Conservation (phyloP, 345 rosid genomes). For the Dovyalis caffra region DNA sequence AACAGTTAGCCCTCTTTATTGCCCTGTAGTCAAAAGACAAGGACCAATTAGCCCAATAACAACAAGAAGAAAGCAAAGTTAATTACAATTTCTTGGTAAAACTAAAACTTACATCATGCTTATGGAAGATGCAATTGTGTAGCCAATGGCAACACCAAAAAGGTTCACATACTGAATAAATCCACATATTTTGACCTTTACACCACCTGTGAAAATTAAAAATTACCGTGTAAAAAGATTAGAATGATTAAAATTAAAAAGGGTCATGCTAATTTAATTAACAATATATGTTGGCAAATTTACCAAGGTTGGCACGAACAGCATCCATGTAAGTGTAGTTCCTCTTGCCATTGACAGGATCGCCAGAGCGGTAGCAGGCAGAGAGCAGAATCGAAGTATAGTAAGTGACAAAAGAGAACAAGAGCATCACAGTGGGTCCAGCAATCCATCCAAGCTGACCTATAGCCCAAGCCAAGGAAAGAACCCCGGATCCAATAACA, state of each 20-base stretch:
- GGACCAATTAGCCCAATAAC: background rate
- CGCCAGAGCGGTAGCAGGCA: constrained; percentile 67
- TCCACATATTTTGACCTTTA: constrained; percentile 64
- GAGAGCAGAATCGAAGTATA: constrained; percentile 61
- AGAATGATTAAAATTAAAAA: background rate
- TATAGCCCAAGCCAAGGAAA: constrained; percentile 69
- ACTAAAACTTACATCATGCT: constrained; percentile 55
- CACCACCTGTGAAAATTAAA: constrained; percentile 50
- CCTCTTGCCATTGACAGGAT: constrained; percentile 54
- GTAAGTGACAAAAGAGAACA: constrained; percentile 71
- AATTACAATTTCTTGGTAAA: background rate
- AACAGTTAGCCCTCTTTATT: constrained; percentile 56
- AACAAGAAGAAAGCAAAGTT: background rate
- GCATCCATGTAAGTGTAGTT: constrained; percentile 81
- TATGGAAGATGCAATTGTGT: constrained; percentile 78
- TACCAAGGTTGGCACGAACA: constrained; percentile 62
- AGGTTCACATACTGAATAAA: constrained; percentile 64
- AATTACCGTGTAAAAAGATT: background rate
- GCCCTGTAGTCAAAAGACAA: constrained; percentile 48
- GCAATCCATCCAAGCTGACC: constrained; percentile 83
- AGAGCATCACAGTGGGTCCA: constrained; percentile 59
- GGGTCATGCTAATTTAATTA: background rate
- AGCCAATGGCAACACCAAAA: constrained; percentile 65
- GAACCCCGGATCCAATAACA: constrained; percentile 80
- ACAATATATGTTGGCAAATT: background rate